These are phyloP conservation scores for Lipomyces sp. DNA, from an alignment of 805 yeast genomes.

Conservation along the genomic window DNA sequence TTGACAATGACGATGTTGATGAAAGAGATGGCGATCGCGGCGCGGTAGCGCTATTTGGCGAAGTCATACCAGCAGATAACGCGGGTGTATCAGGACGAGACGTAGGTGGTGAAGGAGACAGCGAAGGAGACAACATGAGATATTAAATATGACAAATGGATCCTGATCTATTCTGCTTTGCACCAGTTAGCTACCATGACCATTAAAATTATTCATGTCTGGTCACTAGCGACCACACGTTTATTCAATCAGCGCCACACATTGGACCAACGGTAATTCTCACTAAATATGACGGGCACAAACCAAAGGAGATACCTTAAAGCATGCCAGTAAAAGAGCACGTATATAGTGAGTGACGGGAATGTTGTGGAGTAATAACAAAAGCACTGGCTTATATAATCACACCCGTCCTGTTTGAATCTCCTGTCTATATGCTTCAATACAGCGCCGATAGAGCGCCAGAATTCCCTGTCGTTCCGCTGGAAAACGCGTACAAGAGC, in stretches of 20 bases:
- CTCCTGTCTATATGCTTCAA: neutral
- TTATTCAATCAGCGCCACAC: neutral
- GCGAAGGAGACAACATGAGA: constrained; percentile 6
- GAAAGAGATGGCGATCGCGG: constrained; percentile 11
- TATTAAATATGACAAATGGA: neutral
- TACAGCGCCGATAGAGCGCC: neutral
- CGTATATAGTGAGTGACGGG: neutral
- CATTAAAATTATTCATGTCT: neutral
- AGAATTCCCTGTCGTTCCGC: neutral
- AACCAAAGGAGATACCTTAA: neutral
- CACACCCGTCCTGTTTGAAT: neutral
- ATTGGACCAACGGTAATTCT: neutral
- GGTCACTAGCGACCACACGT: neutral
- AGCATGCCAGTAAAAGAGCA: neutral
- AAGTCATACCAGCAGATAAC: constrained; percentile 4
- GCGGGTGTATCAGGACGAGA: constrained; percentile 5
- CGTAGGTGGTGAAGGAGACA: neutral
- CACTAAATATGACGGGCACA: neutral
- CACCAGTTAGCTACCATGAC: neutral
- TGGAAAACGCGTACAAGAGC: neutral
- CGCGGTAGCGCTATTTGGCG: neutral
- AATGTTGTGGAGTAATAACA: neutral
- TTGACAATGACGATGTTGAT: constrained; percentile 10
- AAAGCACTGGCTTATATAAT: neutral
- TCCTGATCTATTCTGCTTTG: neutral